Base-by-base conservation (phyloP, 257 asterid genomes). In the Solanum piurae region DNA sequence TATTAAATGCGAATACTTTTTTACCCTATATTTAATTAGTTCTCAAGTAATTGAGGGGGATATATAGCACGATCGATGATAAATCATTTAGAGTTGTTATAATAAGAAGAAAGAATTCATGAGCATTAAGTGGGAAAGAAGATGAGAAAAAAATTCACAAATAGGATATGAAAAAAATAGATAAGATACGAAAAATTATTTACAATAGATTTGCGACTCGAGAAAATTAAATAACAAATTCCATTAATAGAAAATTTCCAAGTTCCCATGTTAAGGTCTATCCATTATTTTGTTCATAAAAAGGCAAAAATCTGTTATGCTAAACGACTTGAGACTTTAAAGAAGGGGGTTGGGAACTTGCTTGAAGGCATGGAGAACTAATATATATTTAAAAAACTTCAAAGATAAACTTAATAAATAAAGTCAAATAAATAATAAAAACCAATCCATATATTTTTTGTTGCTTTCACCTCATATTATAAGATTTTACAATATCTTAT, bases 351-450 rank as follows among this genome's bases (percentile, higher is more conserved):
- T 37, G 68, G 23, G 64, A 79, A 44, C 38, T 44, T 89, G 87
- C 79, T 69, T 9, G 86, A 86, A 84, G 89, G 83, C 33, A 89
- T 87, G 91, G 89, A 82, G n/a, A 88, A 83, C 75, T 42, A 46
- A 21, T 34, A 75, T 74, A 36, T 75, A 44, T 55, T 55, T 55
- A 49, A 36, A 62, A 71, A 55, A 29, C n/a, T 40, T 76, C 20
- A 23, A n/a, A 76, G 34, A 38, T 12, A 38, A 38, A 76, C 21
- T 76, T 76, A 76, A 76, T 37, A 38, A 76, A 76, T 76, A 40
- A 76, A 76, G 58, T 23, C 58, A 76, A 76, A 76, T 76, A 76
- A 38, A 38, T 76, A 38, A 76, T 21, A 77, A 46, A 25, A 58
- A 71, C 27, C 23, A 33, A 83, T 14, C 46, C 25, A 58, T 77